A percentile compares a stretch with the other conserved stretches of the same genome.
These are phyloP conservation scores for Saccharomyces hybrid DNA, from an alignment of 1,139 yeast genomes.

Conservation along the genomic window DNA sequence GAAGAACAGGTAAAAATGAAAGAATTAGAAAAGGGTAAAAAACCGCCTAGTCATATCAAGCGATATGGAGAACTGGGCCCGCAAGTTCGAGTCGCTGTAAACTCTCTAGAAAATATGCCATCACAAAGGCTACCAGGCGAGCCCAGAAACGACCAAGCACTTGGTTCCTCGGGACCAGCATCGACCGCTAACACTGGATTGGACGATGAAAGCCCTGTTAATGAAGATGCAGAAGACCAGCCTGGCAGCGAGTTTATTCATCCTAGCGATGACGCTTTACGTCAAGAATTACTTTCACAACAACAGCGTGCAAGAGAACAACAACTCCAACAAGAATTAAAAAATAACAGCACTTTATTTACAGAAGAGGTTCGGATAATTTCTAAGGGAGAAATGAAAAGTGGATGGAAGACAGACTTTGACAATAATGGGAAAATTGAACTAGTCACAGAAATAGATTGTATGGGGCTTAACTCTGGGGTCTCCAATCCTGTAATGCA, in stretches of 20 bases:
- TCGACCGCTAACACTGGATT: not conserved
- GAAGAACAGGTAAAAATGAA: conserved; percentile 39
- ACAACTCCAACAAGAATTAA: conserved; percentile 27
- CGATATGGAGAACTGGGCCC: conserved; percentile 37
- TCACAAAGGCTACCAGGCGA: conserved; percentile 6
- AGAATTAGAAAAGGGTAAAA: conserved; percentile 25
- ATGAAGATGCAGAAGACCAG: conserved; percentile 18
- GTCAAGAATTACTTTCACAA: conserved; percentile 30
- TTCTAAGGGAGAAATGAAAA: conserved; percentile 69
- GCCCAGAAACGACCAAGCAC: conserved; percentile 3
- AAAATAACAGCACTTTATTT: conserved; percentile 40
- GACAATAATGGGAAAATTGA: conserved; percentile 68
- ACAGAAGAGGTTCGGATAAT: conserved; percentile 68
- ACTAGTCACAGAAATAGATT: conserved; percentile 59
- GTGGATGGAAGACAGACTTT: conserved; percentile 94
- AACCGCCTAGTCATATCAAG: conserved; percentile 28
- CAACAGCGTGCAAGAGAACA: conserved; percentile 31
- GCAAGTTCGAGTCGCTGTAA: conserved; percentile 30
- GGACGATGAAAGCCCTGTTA: conserved; percentile 1
- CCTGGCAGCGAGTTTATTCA: conserved; percentile 27
- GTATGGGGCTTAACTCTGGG: conserved; percentile 54
- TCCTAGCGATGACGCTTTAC: conserved; percentile 37
- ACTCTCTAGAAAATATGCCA: conserved; percentile 22
- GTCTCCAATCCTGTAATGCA: conserved; percentile 34
- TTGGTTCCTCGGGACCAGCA: not conserved